Percentiles rank a stretch among this genome's conserved stretches.
Evolutionary conservation across 2,329 filamentous ascomycete species (phyloP).

Genomic region (Penicillium verrucosum): DNA sequence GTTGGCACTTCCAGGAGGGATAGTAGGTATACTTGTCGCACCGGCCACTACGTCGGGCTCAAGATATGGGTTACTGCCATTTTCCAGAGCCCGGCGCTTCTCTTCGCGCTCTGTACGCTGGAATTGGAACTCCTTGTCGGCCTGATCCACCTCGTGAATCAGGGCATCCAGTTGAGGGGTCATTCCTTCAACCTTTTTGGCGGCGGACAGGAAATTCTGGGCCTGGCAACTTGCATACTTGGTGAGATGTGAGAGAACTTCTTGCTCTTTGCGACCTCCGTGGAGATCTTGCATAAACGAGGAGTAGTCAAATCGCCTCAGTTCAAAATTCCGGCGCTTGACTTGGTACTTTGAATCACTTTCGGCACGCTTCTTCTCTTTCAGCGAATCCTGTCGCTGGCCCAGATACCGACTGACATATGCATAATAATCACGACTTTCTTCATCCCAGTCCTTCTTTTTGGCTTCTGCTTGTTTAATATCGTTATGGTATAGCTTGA

Average conservation of each 20-base stretch:
- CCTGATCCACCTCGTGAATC: slow-evolving; percentile 81
- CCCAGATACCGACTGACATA: slow-evolving; percentile 96
- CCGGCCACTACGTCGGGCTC: slow-evolving; percentile 62
- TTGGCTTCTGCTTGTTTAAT: slow-evolving; percentile 98
- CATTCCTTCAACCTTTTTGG: slow-evolving; percentile 82
- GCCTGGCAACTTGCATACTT: slow-evolving; percentile 91
- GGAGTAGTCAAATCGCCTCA: slow-evolving; percentile 97
- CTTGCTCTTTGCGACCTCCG: slow-evolving; percentile 96
- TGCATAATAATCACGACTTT: slow-evolving; percentile 96
- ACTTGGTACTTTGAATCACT: slow-evolving; percentile 95
- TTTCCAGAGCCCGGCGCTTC: slow-evolving; percentile 84
- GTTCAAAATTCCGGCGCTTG: slow-evolving; percentile 90
- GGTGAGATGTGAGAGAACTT: slow-evolving; percentile 89
- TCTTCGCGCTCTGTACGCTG: slow-evolving; percentile 93
- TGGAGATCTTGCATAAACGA: slow-evolving; percentile 99
- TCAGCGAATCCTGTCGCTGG: slow-evolving; percentile 89
- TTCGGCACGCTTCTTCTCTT: slow-evolving; percentile 93
- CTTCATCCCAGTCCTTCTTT: slow-evolving; percentile 96
- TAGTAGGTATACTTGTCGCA: slow-evolving; percentile 35
- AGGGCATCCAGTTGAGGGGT: slow-evolving; percentile 87
- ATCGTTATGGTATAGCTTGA: slow-evolving; percentile 86
- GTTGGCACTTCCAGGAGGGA: slow-evolving; percentile 41
- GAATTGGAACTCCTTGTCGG: slow-evolving; percentile 95
- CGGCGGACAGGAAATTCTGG: slow-evolving; percentile 72
- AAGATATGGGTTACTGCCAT: slow-evolving; percentile 70